Evolutionary conservation across 192 early-diverging fungal species (phyloP).

Genomic region (Kickxella alabastrina): DNA sequence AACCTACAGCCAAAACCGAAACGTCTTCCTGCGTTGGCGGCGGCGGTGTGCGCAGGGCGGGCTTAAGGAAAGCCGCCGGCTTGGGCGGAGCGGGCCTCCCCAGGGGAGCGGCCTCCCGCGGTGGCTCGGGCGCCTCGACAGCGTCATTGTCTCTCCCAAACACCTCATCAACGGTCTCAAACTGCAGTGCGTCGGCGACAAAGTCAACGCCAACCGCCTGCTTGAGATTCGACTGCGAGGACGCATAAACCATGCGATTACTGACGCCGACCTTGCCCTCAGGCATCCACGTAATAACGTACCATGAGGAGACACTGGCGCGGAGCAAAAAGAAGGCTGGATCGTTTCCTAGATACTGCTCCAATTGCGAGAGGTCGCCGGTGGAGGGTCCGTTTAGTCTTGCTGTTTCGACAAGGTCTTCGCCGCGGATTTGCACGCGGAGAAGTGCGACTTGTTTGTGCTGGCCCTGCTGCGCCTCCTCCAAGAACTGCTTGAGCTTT

Average conservation of each 20-base stretch:
- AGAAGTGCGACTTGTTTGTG: slow-evolving; percentile 28
- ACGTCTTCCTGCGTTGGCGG: not conserved
- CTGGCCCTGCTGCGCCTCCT: slow-evolving; percentile 38
- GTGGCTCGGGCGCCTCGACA: not conserved
- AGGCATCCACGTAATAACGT: slow-evolving; percentile 52
- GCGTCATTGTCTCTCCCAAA: slow-evolving; percentile 11
- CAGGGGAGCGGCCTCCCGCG: not conserved
- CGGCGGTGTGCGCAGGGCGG: not conserved
- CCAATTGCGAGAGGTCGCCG: slow-evolving; percentile 38
- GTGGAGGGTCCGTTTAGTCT: slow-evolving; percentile 33
- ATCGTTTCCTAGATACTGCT: slow-evolving; percentile 19
- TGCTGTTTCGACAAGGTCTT: slow-evolving; percentile 38
- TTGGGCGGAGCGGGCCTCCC: not conserved
- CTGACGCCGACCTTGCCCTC: slow-evolving; percentile 47
- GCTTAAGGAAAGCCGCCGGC: not conserved
- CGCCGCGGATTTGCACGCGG: slow-evolving; percentile 43
- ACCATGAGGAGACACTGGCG: slow-evolving; percentile 31
- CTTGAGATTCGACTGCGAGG: slow-evolving; percentile 47
- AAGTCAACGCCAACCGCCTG: slow-evolving; percentile 30
- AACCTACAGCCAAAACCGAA: not conserved
- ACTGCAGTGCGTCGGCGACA: slow-evolving; percentile 37
- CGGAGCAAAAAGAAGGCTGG: slow-evolving; percentile 46
- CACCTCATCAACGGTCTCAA: slow-evolving; percentile 42
- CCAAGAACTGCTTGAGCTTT: slow-evolving; percentile 42
- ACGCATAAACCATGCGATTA: slow-evolving; percentile 52